Evolutionary conservation across 305 asterid species (phyloP), one percentile per base, ranked within the genome.

Genomic region (Petunia hybrid): DNA sequence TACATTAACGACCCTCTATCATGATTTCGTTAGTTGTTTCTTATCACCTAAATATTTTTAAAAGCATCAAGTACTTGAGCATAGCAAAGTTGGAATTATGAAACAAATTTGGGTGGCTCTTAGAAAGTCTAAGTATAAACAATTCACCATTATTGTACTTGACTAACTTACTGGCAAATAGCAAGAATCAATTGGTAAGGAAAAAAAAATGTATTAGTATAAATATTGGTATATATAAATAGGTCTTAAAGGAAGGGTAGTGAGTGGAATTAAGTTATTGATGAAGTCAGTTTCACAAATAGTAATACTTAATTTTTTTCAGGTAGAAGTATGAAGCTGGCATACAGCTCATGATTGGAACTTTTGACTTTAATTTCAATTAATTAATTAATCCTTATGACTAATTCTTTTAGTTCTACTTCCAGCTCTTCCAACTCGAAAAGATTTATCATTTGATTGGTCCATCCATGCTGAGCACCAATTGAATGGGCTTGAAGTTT

Each of bases 311-410:
- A 36, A 73, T 51, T 73, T 36, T 73, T 73, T 73, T 8, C 43
- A 8, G 0, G 55, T 48, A 38, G 36, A 12, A 74, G 43, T 36
- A 73, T 48, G 9, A 53, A 73, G 46, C 46, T 74, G 78, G 38
- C 78, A 74, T 36, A 74, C 78, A 74, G 36, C 78, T 74, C 46
- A 74, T 73, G 7, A 48, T 51, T 48, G 63, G 16, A 13, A 73
- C 78, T 73, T 60, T 73, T 31, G 14, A 51, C 78, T 48, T 73
- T 71, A 35, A 71, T 31, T 35, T 51, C 14, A 73, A 22, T 22
- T 22, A 22, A 22, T 22, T 22, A 73, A 73, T 36, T 35, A 12
- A 71, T 46, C 12, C 60, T 46, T 46, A 3, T 71, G 43, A 48
- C 13, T 71, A 31, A 35, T 48, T 48, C 62, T 71, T 48, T 3